phyloP scores from a whole-genome alignment of 202 grass and related monocot species.

The Schoenoplectus tabernaemontani region DNA sequence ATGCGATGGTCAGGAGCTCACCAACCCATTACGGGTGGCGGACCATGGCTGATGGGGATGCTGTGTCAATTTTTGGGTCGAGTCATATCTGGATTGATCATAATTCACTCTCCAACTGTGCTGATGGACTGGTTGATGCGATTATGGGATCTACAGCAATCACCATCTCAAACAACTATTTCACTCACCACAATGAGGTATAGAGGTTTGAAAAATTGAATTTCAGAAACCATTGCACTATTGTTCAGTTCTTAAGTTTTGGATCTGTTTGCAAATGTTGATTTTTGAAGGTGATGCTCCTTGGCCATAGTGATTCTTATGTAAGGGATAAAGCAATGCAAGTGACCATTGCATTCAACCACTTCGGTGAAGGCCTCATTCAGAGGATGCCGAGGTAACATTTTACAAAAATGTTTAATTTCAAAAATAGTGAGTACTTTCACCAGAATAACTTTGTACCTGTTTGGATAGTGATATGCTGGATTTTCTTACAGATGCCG shows the following conservation, averaged over 20 bases:
- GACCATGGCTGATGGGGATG: constrained; percentile 84
- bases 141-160: constrained; percentile 96
- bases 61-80: constrained; percentile 72
- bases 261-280: neutral
- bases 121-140: constrained; percentile 86
- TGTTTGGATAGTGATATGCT: neutral
- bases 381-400: constrained; percentile 88
- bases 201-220: neutral
- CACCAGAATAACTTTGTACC: neutral
- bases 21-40: constrained; percentile 87
- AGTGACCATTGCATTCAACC: constrained; percentile 92
- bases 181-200: constrained; percentile 99
- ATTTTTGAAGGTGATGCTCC: constrained; percentile 66
- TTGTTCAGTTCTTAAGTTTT: neutral
- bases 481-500: constrained; percentile 44
- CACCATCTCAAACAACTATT: constrained; percentile 88
- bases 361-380: constrained; percentile 76
- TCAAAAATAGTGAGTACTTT: neutral
- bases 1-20: constrained; percentile 83
- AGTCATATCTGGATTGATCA: constrained; percentile 94
- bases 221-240: constrained; percentile 7
- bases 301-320: constrained; percentile 81
- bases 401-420: neutral
- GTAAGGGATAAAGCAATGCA: constrained; percentile 77
- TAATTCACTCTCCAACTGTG: constrained; percentile 78